These are phyloP conservation scores for Yarrowia divulgata DNA, from an alignment of 805 yeast genomes.

Conservation along the genomic window DNA sequence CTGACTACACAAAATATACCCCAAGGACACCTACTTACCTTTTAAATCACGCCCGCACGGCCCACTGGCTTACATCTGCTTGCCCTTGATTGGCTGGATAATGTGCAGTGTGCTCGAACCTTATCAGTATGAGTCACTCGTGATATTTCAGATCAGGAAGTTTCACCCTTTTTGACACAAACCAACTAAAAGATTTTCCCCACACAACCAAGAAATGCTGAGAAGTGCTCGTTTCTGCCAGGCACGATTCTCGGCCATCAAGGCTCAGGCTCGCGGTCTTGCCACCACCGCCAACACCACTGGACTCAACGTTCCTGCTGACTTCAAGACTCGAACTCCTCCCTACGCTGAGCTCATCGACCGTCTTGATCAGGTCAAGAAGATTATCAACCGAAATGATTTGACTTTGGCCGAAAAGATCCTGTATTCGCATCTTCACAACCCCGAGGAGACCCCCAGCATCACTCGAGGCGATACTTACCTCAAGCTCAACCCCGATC, in stretches of 20 bases:
- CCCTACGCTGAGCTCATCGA: constrained; percentile 80
- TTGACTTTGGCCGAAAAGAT: constrained; percentile 94
- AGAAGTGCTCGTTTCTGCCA: constrained; percentile 36
- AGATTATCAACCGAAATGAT: constrained; percentile 71
- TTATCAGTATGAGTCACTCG: constrained; percentile 36
- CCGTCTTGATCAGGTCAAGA: constrained; percentile 68
- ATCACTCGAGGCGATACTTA: constrained; percentile 85
- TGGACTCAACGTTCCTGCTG: constrained; percentile 58
- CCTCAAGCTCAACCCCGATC: constrained; percentile 91
- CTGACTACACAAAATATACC: background rate
- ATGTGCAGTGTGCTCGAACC: constrained; percentile 18
- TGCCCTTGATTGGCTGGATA: constrained; percentile 32
- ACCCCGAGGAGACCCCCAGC: constrained; percentile 75
- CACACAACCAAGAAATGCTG: constrained; percentile 23
- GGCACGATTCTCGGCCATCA: constrained; percentile 26
- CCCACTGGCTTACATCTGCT: constrained; percentile 1
- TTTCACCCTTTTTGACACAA: constrained; percentile 7
- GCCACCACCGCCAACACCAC: constrained; percentile 31
- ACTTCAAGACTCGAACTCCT: constrained; percentile 76
- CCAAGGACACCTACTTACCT: background rate
- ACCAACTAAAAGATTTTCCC: constrained; percentile 26
- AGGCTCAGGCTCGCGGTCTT: constrained; percentile 30
- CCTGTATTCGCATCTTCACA: constrained; percentile 87
- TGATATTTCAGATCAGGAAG: constrained; percentile 35
- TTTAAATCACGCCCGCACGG: background rate